Evolutionary conservation across 345 rosid genomes (phyloP).

Genomic region (Aurinia saxatilis): DNA sequence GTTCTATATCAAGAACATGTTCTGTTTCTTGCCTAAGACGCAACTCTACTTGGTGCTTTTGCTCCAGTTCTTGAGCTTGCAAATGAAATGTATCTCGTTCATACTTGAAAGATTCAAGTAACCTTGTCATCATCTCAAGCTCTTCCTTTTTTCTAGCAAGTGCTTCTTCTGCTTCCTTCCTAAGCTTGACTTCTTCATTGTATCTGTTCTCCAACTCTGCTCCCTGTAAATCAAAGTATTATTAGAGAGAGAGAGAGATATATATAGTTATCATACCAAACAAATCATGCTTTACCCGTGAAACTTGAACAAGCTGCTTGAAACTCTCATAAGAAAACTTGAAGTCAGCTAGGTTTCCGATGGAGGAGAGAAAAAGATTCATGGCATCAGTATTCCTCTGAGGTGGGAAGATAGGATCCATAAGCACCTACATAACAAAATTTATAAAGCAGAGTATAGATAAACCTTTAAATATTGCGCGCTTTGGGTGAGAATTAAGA

Average conservation of each 20-base stretch:
- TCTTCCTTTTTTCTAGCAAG: slow-evolving; percentile 1
- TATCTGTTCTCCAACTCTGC: slow-evolving; percentile 25
- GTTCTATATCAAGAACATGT: not conserved
- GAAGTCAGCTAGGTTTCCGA: not conserved
- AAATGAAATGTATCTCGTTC: not conserved
- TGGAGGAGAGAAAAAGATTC: not conserved
- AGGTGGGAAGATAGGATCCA: slow-evolving; percentile 19
- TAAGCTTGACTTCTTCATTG: slow-evolving; percentile 12
- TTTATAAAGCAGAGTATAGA: no score
- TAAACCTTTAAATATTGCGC: no score
- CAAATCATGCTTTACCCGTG: not conserved
- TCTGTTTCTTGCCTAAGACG: not conserved
- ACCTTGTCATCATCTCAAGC: slow-evolving; percentile 4
- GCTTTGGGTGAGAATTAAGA: no score
- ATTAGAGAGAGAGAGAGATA: not conserved
- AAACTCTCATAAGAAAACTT: slow-evolving; percentile 7
- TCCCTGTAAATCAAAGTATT: slow-evolving; percentile 23
- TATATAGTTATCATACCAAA: not conserved
- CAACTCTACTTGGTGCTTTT: not conserved
- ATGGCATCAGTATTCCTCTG: slow-evolving; percentile 12
- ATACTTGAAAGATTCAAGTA: slow-evolving; percentile 17
- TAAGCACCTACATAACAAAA: slow-evolving; percentile 14
- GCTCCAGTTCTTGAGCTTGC: slow-evolving; percentile 4
- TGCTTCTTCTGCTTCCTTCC: slow-evolving; percentile 21
- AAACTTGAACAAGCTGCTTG: not conserved